These are phyloP conservation scores for Quercus suber DNA, from an alignment of 306 rosid genomes.

Conservation along the genomic window DNA sequence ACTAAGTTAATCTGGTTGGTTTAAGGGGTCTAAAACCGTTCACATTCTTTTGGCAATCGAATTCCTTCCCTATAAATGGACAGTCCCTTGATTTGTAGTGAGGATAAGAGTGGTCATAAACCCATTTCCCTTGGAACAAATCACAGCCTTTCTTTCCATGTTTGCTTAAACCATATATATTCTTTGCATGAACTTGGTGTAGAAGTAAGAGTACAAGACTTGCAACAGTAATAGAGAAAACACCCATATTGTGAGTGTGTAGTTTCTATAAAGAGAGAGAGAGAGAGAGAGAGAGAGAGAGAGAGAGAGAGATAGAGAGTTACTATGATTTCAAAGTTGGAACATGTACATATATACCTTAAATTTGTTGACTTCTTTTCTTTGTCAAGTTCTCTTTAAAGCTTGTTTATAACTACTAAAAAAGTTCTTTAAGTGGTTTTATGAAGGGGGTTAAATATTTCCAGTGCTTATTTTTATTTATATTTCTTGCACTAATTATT, in stretches of 20 bases:
- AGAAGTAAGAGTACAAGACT: no score
- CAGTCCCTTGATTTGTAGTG: conserved; percentile 15
- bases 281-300: neutral
- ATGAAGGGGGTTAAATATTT: no score
- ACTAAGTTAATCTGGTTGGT: no score
- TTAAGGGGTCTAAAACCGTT: no score
- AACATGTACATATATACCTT: neutral
- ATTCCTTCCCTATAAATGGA: conserved; percentile 13
- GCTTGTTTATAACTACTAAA: no score
- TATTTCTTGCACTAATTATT: no score
- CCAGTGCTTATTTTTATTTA: no score
- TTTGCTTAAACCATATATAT: neutral
- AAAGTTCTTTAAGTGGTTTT: no score
- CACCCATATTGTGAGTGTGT: no score
- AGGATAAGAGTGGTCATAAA: conserved; percentile 18
- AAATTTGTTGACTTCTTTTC: neutral
- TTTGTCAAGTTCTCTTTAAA: no score
- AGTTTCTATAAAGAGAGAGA: neutral
- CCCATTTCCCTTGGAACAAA: conserved; percentile 22
- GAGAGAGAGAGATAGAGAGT: neutral
- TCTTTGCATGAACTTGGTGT: no score
- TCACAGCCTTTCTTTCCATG: neutral
- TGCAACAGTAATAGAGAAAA: no score
- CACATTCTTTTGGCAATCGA: conserved; percentile 17
- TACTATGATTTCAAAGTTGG: neutral